These are phyloP conservation scores for Fagus crenata DNA, from an alignment of 306 rosid species.

Conservation along the genomic window DNA sequence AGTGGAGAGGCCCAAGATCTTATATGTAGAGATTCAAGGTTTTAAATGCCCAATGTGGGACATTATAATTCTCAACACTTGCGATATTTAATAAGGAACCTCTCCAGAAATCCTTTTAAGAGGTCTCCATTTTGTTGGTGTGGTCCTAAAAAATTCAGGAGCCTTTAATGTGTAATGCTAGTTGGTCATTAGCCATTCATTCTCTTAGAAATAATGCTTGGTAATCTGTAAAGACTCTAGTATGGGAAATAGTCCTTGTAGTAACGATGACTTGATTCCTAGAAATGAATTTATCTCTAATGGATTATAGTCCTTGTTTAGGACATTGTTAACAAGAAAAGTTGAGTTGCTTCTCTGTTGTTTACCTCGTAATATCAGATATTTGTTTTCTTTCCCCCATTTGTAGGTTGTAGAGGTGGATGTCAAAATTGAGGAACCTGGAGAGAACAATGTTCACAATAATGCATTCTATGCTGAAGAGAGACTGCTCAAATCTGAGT, in stretches of 20 bases:
- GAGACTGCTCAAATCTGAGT: conserved; percentile 67
- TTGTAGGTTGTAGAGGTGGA: conserved; percentile 80
- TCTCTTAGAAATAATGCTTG: not conserved
- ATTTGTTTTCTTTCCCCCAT: conserved; percentile 13
- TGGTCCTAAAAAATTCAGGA: not conserved
- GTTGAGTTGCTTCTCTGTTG: conserved; percentile 7
- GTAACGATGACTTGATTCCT: not conserved
- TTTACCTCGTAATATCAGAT: not conserved
- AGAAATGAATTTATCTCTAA: not conserved
- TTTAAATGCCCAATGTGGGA: no score
- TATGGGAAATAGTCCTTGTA: not conserved
- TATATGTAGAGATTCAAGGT: no score
- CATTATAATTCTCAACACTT: no score
- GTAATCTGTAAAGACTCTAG: not conserved
- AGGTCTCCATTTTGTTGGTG: not conserved
- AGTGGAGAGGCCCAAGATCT: no score
- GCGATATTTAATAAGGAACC: not conserved
- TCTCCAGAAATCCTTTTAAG: not conserved
- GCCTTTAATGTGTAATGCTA: not conserved
- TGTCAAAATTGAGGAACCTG: conserved; percentile 77
- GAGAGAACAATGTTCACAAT: conserved; percentile 70
- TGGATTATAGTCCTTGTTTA: not conserved
- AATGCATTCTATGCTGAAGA: conserved; percentile 83
- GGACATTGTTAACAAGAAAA: not conserved
- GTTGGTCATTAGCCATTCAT: not conserved